phyloP scores from a whole-genome alignment of 495 filamentous ascomycete species.

The Filosporella fistucella region DNA sequence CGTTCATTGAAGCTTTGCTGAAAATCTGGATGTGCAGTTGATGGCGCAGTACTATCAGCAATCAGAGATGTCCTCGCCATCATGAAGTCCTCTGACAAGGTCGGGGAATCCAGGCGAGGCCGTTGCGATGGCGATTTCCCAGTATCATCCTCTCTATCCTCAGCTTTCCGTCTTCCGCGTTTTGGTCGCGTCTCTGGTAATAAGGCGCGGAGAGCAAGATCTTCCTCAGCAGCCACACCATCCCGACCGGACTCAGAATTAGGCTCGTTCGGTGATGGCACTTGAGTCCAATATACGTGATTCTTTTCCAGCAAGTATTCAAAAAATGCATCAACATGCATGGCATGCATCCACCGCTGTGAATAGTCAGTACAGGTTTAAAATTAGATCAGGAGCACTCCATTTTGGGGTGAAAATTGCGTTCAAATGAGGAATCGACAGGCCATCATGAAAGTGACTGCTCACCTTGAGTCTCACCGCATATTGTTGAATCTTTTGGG shows the following conservation, averaged over 20 bases:
- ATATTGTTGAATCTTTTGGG: conserved; percentile 97
- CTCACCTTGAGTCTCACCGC: conserved; percentile 90
- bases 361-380: conserved; percentile 6
- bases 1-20: conserved; percentile 16
- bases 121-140: conserved; percentile 48
- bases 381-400: neutral
- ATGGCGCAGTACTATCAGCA: conserved; percentile 25
- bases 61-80: conserved; percentile 24
- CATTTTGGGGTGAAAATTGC: neutral
- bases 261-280: conserved; percentile 59
- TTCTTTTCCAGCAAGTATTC: conserved; percentile 79
- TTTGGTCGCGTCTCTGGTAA: conserved; percentile 89
- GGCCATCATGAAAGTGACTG: conserved; percentile 13
- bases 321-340: conserved; percentile 97
- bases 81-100: conserved; percentile 50
- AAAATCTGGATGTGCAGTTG: conserved; percentile 41
- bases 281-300: conserved; percentile 79
- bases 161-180: conserved; percentile 77
- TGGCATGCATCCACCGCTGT: conserved; percentile 96
- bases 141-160: conserved; percentile 63
- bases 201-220: conserved; percentile 84
- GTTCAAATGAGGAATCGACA: neutral
- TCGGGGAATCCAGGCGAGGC: conserved; percentile 61
- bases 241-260: conserved; percentile 70
- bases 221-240: conserved; percentile 85